Base-by-base conservation (phyloP, 2,329 filamentous ascomycete genomes). In the Pestalotiopsis sp. region DNA sequence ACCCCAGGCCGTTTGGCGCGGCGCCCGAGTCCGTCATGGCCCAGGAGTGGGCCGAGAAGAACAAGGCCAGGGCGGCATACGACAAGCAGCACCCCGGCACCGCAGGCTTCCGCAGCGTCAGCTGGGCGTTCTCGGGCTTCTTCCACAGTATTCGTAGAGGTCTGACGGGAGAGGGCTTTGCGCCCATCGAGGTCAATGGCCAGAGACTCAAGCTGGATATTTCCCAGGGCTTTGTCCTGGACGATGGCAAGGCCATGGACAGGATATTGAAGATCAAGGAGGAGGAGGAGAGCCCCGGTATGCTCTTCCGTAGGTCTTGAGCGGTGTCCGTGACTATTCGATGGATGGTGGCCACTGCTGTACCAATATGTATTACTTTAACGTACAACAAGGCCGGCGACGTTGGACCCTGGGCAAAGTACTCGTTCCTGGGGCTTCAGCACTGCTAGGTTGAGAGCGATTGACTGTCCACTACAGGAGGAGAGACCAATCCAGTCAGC, bases 191-290 rank as follows among this genome's bases (percentile, higher is more conserved):
- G 65, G 79, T 89, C 14, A 79, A 85, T 12, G 84, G 81, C 20
- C 76, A 80, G 41, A 77, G 79, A 66, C 89, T 87, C 75, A 90
- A 89, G 80, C 76, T 91, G 25, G 89, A 91, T 72, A 81, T 90
- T 17, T 82, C 81, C 2, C 83, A 83, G 52, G 88, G 87, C 1
- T 90, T 87, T 80, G 86, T 86, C 25, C 81, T 90, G 63, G 89
- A 91, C 56, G 82, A 85, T 4, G 90, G 90, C 58, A 83, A 81
- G 67, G 87, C 87, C 3, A 75, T 91, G 66, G 89, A 91, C 78
- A 83, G 85, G 71, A 74, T 91, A 52, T 82, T 87, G 40, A 75
- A 72, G 68, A 75, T 83, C 31, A 75, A 79, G 73, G 68, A 74
- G 68, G 75, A 77, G 65, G 69, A 27, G 4, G 38, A 73, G 62